A percentile compares a stretch with the other conserved stretches of the same genome.
Conservation (phyloP, 2,329 filamentous ascomycete genomes). For the Claviceps pusilla region DNA sequence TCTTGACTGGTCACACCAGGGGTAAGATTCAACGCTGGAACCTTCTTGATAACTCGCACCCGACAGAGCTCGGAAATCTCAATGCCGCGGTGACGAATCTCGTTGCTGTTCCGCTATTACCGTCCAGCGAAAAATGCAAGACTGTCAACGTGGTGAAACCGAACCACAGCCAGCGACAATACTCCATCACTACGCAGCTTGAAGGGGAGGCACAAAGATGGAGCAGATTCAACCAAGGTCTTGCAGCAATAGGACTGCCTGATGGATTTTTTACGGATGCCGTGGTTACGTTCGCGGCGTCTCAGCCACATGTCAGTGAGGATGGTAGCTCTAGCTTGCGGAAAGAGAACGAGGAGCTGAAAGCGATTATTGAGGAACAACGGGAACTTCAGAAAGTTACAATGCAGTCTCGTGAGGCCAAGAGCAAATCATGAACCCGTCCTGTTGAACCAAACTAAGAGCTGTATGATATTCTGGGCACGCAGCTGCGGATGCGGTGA, state of each 20-base stretch:
- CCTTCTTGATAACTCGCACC: constrained; percentile 53
- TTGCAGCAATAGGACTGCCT: constrained; percentile 32
- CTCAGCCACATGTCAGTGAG: constrained; percentile 1
- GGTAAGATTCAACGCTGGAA: constrained; percentile 75
- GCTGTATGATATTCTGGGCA: neutral
- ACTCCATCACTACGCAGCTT: constrained; percentile 53
- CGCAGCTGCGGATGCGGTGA: neutral
- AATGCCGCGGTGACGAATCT: constrained; percentile 76
- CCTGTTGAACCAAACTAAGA: neutral
- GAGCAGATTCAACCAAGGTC: constrained; percentile 30
- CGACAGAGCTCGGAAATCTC: constrained; percentile 52
- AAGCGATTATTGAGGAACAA: constrained; percentile 30
- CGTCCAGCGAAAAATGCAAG: constrained; percentile 26
- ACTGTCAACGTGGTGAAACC: constrained; percentile 62
- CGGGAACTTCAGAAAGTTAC: constrained; percentile 14
- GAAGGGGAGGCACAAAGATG: constrained; percentile 24
- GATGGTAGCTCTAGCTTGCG: constrained; percentile 8
- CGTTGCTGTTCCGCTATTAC: constrained; percentile 50
- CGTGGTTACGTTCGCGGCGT: constrained; percentile 8
- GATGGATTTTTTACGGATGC: constrained; percentile 27
- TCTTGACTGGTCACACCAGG: constrained; percentile 67
- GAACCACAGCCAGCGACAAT: constrained; percentile 49
- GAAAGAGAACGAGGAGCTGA: constrained; percentile 29
- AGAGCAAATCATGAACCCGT: constrained; percentile 1
- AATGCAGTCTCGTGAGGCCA: constrained; percentile 1